phyloP scores from a whole-genome alignment of 768 basidiomycete genomes.

The Lactarius sanguifluus region DNA sequence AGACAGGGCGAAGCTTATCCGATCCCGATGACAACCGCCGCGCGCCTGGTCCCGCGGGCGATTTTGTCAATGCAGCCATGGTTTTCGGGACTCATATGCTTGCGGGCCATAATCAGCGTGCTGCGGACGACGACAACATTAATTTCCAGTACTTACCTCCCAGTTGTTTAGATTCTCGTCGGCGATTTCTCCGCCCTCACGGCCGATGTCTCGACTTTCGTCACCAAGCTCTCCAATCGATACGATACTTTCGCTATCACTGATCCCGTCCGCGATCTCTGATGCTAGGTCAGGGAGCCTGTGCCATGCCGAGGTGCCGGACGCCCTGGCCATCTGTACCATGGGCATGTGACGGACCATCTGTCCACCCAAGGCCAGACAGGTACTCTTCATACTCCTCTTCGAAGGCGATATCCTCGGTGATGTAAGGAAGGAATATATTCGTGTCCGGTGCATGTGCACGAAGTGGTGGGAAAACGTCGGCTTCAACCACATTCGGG shows the following conservation, averaged over 20 bases:
- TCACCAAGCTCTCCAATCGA: conserved; percentile 88
- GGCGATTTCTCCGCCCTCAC: conserved; percentile 59
- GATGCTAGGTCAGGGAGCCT: conserved; percentile 76
- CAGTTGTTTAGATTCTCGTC: conserved; percentile 92
- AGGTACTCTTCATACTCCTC: conserved; percentile 97
- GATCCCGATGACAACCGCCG: conserved; percentile 83
- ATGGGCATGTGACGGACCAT: conserved; percentile 46
- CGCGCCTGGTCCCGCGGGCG: conserved; percentile 64
- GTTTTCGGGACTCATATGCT: conserved; percentile 98
- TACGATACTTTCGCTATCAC: conserved; percentile 91
- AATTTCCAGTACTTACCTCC: conserved; percentile 66
- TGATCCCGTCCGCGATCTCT: conserved; percentile 83
- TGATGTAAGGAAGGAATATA: conserved; percentile 86
- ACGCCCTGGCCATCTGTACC: conserved; percentile 40
- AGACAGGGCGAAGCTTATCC: conserved; percentile 74
- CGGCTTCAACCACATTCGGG: conserved; percentile 75
- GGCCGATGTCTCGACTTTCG: conserved; percentile 61
- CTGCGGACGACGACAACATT: neutral
- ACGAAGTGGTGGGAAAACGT: conserved; percentile 93
- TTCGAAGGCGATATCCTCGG: conserved; percentile 93
- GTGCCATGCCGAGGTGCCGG: conserved; percentile 68
- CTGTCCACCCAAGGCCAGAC: conserved; percentile 79
- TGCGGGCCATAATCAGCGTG: conserved; percentile 8
- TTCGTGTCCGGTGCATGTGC: conserved; percentile 82
- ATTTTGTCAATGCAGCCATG: conserved; percentile 90